Percentiles rank a stretch among this genome's conserved stretches.
Conservation (phyloP, 352 stramenopile species). For the Pilasporangium apinafurcum region DNA sequence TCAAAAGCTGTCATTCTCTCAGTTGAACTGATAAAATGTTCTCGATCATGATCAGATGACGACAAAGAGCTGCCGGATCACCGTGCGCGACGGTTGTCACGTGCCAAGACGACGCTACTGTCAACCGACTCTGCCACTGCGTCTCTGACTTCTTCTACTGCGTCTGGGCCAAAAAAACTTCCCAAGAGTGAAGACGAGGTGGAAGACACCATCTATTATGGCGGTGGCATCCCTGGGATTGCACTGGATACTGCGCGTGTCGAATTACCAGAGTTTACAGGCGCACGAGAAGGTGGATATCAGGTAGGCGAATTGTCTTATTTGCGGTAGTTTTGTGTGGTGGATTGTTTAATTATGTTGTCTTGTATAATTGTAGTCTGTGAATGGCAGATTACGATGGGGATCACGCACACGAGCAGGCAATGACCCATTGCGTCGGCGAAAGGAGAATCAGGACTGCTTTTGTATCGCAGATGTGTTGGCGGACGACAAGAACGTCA, state of each 20-base stretch:
- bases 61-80: neutral
- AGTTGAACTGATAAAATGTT: neutral
- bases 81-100: slow-evolving; percentile 17
- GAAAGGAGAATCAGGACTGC: slow-evolving; percentile 81
- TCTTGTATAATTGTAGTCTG: slow-evolving; percentile 24
- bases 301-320: slow-evolving; percentile 9
- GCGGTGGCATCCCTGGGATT: slow-evolving; percentile 59
- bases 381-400: slow-evolving; percentile 41
- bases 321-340: neutral
- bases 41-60: slow-evolving; percentile 2
- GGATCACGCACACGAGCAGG: slow-evolving; percentile 48
- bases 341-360: neutral
- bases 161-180: slow-evolving; percentile 1
- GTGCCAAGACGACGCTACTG: slow-evolving; percentile 33
- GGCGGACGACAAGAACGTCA: slow-evolving; percentile 29
- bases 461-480: slow-evolving; percentile 57
- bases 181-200: slow-evolving; percentile 2
- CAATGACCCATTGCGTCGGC: slow-evolving; percentile 66
- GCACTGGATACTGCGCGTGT: slow-evolving; percentile 50
- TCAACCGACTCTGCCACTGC: slow-evolving; percentile 10
- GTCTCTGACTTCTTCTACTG: slow-evolving; percentile 10
- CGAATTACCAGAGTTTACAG: slow-evolving; percentile 61
- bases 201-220: slow-evolving; percentile 29
- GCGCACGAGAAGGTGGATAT: slow-evolving; percentile 37
- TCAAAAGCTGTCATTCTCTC: slow-evolving; percentile 1